A percentile compares a stretch with the other conserved stretches of the same genome.
phyloP scores from a whole-genome alignment of 1,284 basidiomycete species.

The Apiotrichum veenhuisii region DNA sequence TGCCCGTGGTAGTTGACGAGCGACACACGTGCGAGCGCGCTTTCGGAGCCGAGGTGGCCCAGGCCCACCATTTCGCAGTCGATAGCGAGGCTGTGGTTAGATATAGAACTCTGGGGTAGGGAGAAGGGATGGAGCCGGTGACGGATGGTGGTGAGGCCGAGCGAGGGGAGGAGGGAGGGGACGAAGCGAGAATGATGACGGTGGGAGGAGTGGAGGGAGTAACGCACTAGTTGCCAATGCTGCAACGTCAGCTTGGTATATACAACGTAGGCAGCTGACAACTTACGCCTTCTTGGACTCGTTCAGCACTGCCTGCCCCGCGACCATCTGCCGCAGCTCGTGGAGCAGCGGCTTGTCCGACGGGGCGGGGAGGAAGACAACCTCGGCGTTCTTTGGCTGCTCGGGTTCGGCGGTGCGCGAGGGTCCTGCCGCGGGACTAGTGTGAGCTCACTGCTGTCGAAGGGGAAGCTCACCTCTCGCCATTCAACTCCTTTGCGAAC shows the following conservation, averaged over 20 bases:
- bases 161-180: too few species aligned
- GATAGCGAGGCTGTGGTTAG: slow-evolving; percentile 57
- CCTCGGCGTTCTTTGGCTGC: slow-evolving; percentile 9
- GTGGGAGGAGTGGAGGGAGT: too few species aligned
- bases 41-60: slow-evolving; percentile 73
- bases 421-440: background rate
- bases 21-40: slow-evolving; percentile 82
- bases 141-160: too few species aligned
- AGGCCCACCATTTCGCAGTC: slow-evolving; percentile 99
- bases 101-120: background rate
- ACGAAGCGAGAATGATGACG: too few species aligned
- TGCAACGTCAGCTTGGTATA: slow-evolving; percentile 15
- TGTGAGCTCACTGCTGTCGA: background rate
- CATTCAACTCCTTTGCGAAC: slow-evolving; percentile 4
- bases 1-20: slow-evolving; percentile 87
- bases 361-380: slow-evolving; percentile 28
- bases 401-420: background rate
- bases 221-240: slow-evolving; percentile 34
- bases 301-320: slow-evolving; percentile 32
- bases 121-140: too few species aligned
- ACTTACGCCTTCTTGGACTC: slow-evolving; percentile 42
- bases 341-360: slow-evolving; percentile 28
- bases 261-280: too few species aligned
- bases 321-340: slow-evolving; percentile 43
- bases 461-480: background rate